Evolutionary conservation across 352 stramenopile genomes (phyloP), one percentile per base, ranked within the genome.

Genomic region (Peronospora tabacina): DNA sequence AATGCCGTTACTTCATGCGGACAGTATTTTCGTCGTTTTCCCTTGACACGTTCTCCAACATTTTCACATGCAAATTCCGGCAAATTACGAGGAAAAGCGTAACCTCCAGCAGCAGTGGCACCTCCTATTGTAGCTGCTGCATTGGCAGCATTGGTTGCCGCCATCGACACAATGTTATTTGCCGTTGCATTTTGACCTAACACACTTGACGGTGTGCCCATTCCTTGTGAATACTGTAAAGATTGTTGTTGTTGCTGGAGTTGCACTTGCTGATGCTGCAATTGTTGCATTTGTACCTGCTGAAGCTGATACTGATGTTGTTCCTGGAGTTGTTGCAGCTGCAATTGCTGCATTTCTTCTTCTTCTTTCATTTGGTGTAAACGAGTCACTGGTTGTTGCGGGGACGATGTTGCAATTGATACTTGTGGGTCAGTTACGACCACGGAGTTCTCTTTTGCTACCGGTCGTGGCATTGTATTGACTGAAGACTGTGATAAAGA

Each of bases 1-100:
- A 90, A 43, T 5, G 80, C 80, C n/a, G 80, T 90, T 8, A 90
- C 80, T 69, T 90, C 80, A 34, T 90, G 80, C 2, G 80, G 80
- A 58, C 80, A 90, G 45, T 90, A 90, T 47, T 90, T 90, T 17
- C 80, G 53, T 26, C 80, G 68, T 57, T 90, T 90, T 39, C 80
- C 80, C 34, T 90, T 90, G 11, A 90, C 70, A n/a, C 80, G 76
- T 37, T 88, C 80, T 26, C 80, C 80, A 5, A 90, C 78, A 48
- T 90, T 88, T 54, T 88, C 80, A 40, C 80, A 90, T 0, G 75
- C 80, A 50, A 87, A 89, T 49, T 90, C 78, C 0, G 76, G 73
- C 13, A 72, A 85, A 17, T 88, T 88, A 19, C 76, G 75, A 11
- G 73, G 69, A 36, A 87, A 85, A 16, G 75, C 58, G 46, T 81